phyloP scores from a whole-genome alignment of 2,329 filamentous ascomycete species.

The Cercospora janseana region DNA sequence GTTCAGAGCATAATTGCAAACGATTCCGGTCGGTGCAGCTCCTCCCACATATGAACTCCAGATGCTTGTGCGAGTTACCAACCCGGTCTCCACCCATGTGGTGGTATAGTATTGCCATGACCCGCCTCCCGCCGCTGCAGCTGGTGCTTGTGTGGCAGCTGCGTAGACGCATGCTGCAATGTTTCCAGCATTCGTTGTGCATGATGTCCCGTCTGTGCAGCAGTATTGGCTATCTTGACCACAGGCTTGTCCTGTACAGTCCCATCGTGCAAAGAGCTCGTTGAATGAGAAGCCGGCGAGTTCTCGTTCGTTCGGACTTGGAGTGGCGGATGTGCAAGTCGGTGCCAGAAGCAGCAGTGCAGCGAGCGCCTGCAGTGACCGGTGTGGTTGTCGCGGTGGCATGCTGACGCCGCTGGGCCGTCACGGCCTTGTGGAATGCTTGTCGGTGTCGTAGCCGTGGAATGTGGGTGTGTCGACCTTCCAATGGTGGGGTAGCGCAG shows the following conservation, averaged over 20 bases:
- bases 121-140: slow-evolving; percentile 38
- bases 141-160: slow-evolving; percentile 29
- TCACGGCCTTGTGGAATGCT: slow-evolving; percentile 12
- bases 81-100: slow-evolving; percentile 56
- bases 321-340: slow-evolving; percentile 29
- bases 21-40: slow-evolving; percentile 30
- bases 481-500: slow-evolving; percentile 10
- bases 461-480: slow-evolving; percentile 5
- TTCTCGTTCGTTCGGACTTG: slow-evolving; percentile 28
- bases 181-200: slow-evolving; percentile 50
- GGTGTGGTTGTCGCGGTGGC: slow-evolving; percentile 30
- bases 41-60: slow-evolving; percentile 49
- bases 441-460: slow-evolving; percentile 10
- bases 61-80: slow-evolving; percentile 52
- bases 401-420: slow-evolving; percentile 16
- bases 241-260: slow-evolving; percentile 50
- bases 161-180: slow-evolving; percentile 49
- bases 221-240: slow-evolving; percentile 54
- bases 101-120: slow-evolving; percentile 58
- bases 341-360: slow-evolving; percentile 31
- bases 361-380: slow-evolving; percentile 32
- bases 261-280: slow-evolving; percentile 37
- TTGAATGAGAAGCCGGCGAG: slow-evolving; percentile 36
- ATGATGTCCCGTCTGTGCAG: slow-evolving; percentile 47
- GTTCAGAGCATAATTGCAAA: slow-evolving; percentile 48